These are phyloP conservation scores for Lachancea nothofagi DNA, from an alignment of 805 yeast species.

Conservation along the genomic window DNA sequence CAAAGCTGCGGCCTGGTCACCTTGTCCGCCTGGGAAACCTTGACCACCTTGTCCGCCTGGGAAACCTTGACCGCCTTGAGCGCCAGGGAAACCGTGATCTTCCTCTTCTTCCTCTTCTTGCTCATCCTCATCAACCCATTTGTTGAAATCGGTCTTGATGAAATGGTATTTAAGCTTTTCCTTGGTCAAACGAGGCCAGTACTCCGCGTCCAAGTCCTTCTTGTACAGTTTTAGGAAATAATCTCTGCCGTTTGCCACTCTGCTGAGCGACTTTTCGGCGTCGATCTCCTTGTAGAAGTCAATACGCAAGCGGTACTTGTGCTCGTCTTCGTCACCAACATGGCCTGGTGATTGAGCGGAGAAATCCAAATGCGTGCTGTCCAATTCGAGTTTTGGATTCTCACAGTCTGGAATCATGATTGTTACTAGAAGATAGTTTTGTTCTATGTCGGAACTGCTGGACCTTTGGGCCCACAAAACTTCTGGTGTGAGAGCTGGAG, in stretches of 20 bases:
- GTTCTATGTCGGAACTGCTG: conserved; percentile 58
- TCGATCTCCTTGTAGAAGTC: conserved; percentile 77
- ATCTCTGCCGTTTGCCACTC: conserved; percentile 48
- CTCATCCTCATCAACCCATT: conserved; percentile 98
- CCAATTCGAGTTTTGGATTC: conserved; percentile 56
- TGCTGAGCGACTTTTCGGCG: conserved; percentile 52
- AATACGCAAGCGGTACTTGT: conserved; percentile 55
- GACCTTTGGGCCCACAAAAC: conserved; percentile 98
- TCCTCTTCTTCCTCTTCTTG: conserved; percentile 61
- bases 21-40: conserved; percentile 34
- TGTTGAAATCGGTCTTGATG: conserved; percentile 91
- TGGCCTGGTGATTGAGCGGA: conserved; percentile 37
- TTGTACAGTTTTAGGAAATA: conserved; percentile 55
- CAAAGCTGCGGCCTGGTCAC: conserved; percentile 14
- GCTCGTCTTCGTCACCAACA: conserved; percentile 38
- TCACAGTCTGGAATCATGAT: conserved; percentile 67
- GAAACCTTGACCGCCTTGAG: conserved; percentile 37
- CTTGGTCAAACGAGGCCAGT: conserved; percentile 93
- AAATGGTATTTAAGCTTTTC: conserved; percentile 73
- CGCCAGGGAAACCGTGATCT: conserved; percentile 35
- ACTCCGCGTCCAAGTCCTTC: conserved; percentile 69
- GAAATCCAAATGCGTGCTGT: conserved; percentile 49
- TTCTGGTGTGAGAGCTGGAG: conserved; percentile 35
- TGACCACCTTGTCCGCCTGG: conserved; percentile 38
- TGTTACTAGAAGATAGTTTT: conserved; percentile 72